phyloP scores from a whole-genome alignment of 164 flowering plant genomes.

The Aristolochia californica region DNA sequence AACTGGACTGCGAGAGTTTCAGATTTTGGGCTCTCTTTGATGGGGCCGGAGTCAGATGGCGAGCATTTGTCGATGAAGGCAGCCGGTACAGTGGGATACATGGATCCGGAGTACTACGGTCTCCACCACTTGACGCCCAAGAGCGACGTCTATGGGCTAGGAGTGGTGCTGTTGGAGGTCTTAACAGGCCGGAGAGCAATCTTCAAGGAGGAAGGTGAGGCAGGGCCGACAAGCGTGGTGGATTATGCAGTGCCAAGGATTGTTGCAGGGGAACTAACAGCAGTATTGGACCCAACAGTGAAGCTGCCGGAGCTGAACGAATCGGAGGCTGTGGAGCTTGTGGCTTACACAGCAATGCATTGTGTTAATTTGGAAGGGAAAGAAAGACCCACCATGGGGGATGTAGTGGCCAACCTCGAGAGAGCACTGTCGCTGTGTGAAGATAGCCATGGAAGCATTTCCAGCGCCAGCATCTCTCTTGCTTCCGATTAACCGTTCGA shows the following conservation, averaged over 20 bases:
- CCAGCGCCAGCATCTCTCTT: constrained; percentile 43
- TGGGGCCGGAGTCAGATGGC: constrained; percentile 60
- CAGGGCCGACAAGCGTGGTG: constrained; percentile 56
- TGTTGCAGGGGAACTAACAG: constrained; percentile 44
- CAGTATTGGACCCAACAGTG: constrained; percentile 56
- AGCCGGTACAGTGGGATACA: constrained; percentile 95
- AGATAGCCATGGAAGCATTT: constrained; percentile 76
- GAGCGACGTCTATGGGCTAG: constrained; percentile 95
- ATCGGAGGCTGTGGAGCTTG: constrained; percentile 82
- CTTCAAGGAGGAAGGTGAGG: constrained; percentile 47
- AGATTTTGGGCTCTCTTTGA: constrained; percentile 82
- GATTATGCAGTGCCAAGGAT: constrained; percentile 76
- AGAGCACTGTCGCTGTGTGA: constrained; percentile 61
- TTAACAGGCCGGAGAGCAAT: constrained; percentile 86
- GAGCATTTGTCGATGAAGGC: constrained; percentile 52
- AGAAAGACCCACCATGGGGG: constrained; percentile 80
- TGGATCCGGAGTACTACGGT: constrained; percentile 94
- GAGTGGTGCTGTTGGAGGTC: constrained; percentile 78
- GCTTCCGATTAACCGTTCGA: constrained; percentile 40
- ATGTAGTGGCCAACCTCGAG: constrained; percentile 86
- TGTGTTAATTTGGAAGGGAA: constrained; percentile 88
- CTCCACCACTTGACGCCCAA: constrained; percentile 79
- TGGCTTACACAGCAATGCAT: constrained; percentile 80
- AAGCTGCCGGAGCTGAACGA: constrained; percentile 54
- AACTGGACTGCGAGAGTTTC: constrained; percentile 85